These are phyloP conservation scores for Pichia sp. DNA, from an alignment of 1,139 yeast species.

Conservation along the genomic window DNA sequence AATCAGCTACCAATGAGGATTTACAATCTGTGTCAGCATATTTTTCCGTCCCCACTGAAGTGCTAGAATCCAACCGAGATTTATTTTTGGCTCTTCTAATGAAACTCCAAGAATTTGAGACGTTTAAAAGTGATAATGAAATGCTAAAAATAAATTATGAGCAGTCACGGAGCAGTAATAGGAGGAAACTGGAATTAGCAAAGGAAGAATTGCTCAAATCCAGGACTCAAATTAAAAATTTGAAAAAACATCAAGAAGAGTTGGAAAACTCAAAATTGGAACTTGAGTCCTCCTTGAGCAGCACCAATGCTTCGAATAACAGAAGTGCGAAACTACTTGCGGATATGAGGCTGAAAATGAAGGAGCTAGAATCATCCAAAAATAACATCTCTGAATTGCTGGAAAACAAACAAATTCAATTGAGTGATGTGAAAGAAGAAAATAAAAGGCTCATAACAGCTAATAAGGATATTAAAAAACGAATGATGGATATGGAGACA, in stretches of 20 bases:
- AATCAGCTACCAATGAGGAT: constrained; percentile 13
- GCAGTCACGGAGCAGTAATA: constrained; percentile 36
- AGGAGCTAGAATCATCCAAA: constrained; percentile 29
- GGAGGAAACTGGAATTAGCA: constrained; percentile 27
- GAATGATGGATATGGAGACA: constrained; percentile 29
- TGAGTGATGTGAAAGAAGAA: constrained; percentile 42
- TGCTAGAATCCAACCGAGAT: constrained; percentile 20
- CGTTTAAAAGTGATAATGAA: constrained; percentile 42
- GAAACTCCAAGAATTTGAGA: constrained; percentile 41
- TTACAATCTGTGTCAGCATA: constrained; percentile 26
- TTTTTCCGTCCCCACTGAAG: constrained; percentile 28
- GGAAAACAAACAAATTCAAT: constrained; percentile 40
- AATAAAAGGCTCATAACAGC: constrained; percentile 36
- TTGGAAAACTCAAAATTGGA: constrained; percentile 23
- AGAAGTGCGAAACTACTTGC: constrained; percentile 10
- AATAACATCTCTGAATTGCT: constrained; percentile 32
- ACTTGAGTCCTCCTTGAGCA: constrained; percentile 17
- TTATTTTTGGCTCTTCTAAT: constrained; percentile 32
- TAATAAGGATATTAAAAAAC: constrained; percentile 37
- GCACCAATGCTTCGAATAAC: neutral
- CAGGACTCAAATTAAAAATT: constrained; percentile 7
- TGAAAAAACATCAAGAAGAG: constrained; percentile 24
- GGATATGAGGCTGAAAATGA: constrained; percentile 16
- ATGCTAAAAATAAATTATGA: constrained; percentile 47
- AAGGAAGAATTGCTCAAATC: constrained; percentile 24